Conservation (phyloP, 345 rosid genomes). For the Eucalyptus cloeziana region DNA sequence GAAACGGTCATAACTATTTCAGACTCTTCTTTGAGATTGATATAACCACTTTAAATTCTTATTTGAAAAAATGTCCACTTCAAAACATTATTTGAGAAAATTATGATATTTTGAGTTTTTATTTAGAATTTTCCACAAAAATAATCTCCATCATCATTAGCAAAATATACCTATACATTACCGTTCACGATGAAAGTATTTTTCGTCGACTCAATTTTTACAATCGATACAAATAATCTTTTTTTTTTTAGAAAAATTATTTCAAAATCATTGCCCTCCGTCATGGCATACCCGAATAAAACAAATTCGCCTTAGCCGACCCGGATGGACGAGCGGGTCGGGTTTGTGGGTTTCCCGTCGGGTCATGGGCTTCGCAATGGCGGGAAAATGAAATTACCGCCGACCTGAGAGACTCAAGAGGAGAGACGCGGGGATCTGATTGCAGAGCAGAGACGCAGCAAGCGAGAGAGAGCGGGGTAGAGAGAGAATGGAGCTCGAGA, state of each 20-base stretch:
- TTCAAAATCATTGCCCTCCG: too few relatives aligned
- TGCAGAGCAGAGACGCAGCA: neutral
- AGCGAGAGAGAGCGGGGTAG: neutral
- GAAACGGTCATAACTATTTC: too few relatives aligned
- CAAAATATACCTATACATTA: neutral
- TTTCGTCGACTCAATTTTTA: neutral
- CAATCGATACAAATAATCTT: too few relatives aligned
- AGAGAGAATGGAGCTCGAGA: conserved; percentile 24
- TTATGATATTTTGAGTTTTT: too few relatives aligned
- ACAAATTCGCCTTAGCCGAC: neutral
- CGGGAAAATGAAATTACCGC: neutral
- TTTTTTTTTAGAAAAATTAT: too few relatives aligned
- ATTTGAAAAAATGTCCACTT: too few relatives aligned
- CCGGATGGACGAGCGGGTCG: neutral
- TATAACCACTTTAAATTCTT: too few relatives aligned
- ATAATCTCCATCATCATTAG: neutral
- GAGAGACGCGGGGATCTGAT: neutral
- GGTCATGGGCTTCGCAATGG: neutral
- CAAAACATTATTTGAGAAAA: too few relatives aligned
- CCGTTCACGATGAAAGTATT: accelerated
- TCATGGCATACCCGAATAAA: too few relatives aligned
- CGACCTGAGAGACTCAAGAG: neutral
- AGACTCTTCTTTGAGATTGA: too few relatives aligned
- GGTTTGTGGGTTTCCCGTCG: neutral
- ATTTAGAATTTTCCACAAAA: too few relatives aligned